Conservation (phyloP, 2,329 filamentous ascomycete genomes). For the Atkinsonella hypoxylon region DNA sequence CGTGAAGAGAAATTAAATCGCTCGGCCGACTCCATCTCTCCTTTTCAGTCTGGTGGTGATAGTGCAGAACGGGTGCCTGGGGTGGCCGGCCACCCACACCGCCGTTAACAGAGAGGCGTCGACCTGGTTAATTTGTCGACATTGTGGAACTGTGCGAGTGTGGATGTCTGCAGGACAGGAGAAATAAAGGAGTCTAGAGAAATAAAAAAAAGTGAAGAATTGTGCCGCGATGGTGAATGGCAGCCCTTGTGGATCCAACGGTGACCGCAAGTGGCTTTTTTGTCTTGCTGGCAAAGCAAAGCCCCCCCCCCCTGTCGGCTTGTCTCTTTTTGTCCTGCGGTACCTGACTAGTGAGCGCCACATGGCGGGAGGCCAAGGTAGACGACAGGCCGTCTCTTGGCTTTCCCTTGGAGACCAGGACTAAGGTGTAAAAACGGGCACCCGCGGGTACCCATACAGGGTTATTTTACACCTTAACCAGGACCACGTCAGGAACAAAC, state of each 20-base stretch:
- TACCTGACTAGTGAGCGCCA: slow-evolving; percentile 4
- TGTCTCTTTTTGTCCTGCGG: slow-evolving; percentile 5
- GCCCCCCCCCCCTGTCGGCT: not conserved
- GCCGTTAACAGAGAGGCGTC: too few species aligned
- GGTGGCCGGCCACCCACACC: not conserved
- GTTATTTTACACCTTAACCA: too few species aligned
- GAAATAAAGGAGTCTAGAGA: too few species aligned
- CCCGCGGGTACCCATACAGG: too few species aligned
- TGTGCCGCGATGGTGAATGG: not conserved
- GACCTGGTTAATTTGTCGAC: not conserved
- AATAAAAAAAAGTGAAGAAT: too few species aligned
- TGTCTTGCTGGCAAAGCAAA: not conserved
- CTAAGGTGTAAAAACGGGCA: too few species aligned
- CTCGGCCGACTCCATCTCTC: slow-evolving; percentile 10
- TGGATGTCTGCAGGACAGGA: too few species aligned
- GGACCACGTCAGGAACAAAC: not conserved
- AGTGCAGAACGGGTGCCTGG: not conserved
- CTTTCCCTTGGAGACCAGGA: not conserved
- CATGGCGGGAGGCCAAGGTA: slow-evolving; percentile 6
- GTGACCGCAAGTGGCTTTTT: slow-evolving; percentile 14
- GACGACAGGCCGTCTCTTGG: not conserved
- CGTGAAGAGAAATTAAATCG: slow-evolving; percentile 9
- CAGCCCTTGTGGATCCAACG: slow-evolving; percentile 12
- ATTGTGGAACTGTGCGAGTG: not conserved
- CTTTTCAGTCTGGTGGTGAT: slow-evolving; percentile 4